Evolutionary conservation across 768 basidiomycete genomes (phyloP), one percentile per base, ranked within the genome.

Genomic region (Lentinula sp.): DNA sequence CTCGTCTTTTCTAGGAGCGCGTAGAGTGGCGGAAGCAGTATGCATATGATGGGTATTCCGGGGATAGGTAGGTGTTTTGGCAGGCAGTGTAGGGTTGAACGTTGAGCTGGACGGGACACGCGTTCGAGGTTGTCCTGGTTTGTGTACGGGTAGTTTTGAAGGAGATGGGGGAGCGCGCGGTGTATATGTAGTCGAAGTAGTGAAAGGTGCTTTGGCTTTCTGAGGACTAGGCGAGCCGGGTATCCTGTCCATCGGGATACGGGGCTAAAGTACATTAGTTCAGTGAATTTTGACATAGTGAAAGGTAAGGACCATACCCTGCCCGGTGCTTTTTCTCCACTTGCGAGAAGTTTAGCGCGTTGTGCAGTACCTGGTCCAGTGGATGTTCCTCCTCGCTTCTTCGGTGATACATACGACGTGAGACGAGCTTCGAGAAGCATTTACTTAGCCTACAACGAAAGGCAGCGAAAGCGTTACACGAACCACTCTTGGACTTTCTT

Each of bases 1-100:
- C 71, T 94, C 92, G 67, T 91, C 84, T 64, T 79, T 83, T 45
- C 88, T 82, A 10, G 89, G 87, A 69, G 86, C 77, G 28, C 91
- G 85, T 51, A 87, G 75, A 4, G 79, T 69, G 16, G 80, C 71
- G 46, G 73, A 70, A 21, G 74, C 75, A 37, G 66, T 48, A 15
- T 42, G 39, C 39, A 13, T 4, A 40, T 56, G 55, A 43, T 56
- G 40, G 21, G 34, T 57, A 51, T 66, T 67, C 37, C 76, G 68
- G 37, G 85, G 84, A 65, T 75, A 88, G 62, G 70, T 75, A 50
- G 83, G 82, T 9, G 83, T 80, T 63, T 84, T 84, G 5, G 76
- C 76, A 16, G 81, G 80, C 40, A 94, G 76, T 5, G 78, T 71
- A 0, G 91, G 92, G 56, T 91, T 89, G 74, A 95, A 95, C 8